Conservation (phyloP, 352 stramenopile genomes). For the Phytophthora sp. region DNA sequence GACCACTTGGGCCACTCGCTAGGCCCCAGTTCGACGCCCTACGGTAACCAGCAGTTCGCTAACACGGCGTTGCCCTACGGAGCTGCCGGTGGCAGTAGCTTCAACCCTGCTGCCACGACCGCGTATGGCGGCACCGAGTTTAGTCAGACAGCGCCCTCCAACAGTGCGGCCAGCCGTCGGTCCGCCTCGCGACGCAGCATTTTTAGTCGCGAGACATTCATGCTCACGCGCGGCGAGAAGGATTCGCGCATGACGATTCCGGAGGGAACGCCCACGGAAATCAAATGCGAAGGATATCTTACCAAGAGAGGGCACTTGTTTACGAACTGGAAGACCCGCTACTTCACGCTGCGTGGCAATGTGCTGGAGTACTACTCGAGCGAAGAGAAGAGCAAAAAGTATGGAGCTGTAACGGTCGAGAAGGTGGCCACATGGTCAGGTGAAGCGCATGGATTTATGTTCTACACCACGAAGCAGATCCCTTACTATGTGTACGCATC, state of each 20-base stretch:
- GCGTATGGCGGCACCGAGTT: slow-evolving; percentile 31
- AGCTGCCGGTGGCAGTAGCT: slow-evolving; percentile 24
- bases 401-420: slow-evolving; percentile 85
- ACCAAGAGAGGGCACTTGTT: slow-evolving; percentile 90
- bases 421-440: slow-evolving; percentile 88
- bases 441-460: slow-evolving; percentile 90
- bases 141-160: slow-evolving; percentile 43
- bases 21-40: slow-evolving; percentile 53
- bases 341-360: slow-evolving; percentile 86
- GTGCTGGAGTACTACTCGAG: slow-evolving; percentile 86
- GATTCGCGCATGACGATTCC: slow-evolving; percentile 60
- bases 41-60: slow-evolving; percentile 37
- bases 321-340: slow-evolving; percentile 92
- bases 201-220: slow-evolving; percentile 76
- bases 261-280: slow-evolving; percentile 59
- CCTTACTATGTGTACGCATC: slow-evolving; percentile 91
- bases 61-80: slow-evolving; percentile 30
- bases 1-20: slow-evolving; percentile 73
- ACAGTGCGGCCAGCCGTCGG: slow-evolving; percentile 41
- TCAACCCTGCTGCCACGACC: slow-evolving; percentile 33
- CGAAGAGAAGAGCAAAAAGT: slow-evolving; percentile 87
- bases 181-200: slow-evolving; percentile 75
- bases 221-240: slow-evolving; percentile 81
- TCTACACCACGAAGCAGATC: slow-evolving; percentile 90
- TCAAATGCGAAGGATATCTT: slow-evolving; percentile 83